A percentile compares a stretch with the other conserved stretches of the same genome.
These are phyloP conservation scores for Ilyonectria destructans DNA, from an alignment of 2,329 filamentous ascomycete genomes.

Conservation along the genomic window DNA sequence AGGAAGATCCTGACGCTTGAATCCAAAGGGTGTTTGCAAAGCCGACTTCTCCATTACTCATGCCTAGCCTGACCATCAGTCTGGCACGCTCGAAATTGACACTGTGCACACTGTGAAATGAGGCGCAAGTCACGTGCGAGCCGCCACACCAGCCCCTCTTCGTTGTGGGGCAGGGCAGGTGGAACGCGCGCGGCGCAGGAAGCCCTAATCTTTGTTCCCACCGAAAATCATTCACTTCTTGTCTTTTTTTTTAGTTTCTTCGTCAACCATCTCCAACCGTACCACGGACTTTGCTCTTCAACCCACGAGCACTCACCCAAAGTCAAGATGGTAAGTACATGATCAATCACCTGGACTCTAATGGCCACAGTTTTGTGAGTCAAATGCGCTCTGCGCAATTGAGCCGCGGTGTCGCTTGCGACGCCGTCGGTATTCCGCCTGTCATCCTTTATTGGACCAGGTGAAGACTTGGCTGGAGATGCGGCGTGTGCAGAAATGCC, in stretches of 20 bases:
- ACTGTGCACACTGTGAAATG: slow-evolving; percentile 28
- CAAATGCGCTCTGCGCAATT: slow-evolving; percentile 55
- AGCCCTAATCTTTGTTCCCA: slow-evolving; percentile 60
- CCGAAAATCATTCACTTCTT: slow-evolving; percentile 45
- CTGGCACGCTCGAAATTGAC: neutral
- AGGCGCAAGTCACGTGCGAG: slow-evolving; percentile 42
- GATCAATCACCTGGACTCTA: slow-evolving; percentile 54
- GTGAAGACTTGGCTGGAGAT: slow-evolving; percentile 80
- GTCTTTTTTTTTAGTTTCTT: slow-evolving; percentile 49
- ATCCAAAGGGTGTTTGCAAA: slow-evolving; percentile 10
- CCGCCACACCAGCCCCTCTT: slow-evolving; percentile 24
- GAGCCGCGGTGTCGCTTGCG: slow-evolving; percentile 53
- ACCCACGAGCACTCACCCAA: slow-evolving; percentile 56
- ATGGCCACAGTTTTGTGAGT: slow-evolving; percentile 58
- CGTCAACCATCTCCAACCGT: slow-evolving; percentile 51
- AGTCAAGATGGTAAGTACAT: slow-evolving; percentile 62
- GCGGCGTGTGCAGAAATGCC: slow-evolving; percentile 69
- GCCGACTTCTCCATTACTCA: slow-evolving; percentile 26
- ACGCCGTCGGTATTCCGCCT: slow-evolving; percentile 56
- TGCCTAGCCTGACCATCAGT: slow-evolving; percentile 7
- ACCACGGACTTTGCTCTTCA: slow-evolving; percentile 55
- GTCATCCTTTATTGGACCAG: slow-evolving; percentile 50
- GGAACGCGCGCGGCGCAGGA: slow-evolving; percentile 38
- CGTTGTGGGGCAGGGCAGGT: slow-evolving; percentile 35
- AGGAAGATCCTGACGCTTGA: neutral